Evolutionary conservation across 148 eudicot genomes (phyloP), one percentile per base, ranked within the genome.

Genomic region (Polygonum aviculare): DNA sequence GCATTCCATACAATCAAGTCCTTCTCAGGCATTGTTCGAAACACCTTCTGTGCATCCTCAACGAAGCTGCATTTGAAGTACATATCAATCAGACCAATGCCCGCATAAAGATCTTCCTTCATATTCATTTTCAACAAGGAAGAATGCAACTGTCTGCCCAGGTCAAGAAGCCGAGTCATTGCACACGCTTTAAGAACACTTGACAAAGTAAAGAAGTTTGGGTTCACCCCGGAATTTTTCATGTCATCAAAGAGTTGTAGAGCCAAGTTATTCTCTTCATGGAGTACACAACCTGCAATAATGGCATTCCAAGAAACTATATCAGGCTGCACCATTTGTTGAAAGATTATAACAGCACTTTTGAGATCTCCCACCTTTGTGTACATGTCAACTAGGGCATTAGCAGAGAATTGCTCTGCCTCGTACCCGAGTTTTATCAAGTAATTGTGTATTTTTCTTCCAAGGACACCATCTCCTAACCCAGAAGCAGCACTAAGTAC

Each of bases 101-200:
- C 78, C 5, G 83, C 78, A 81, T 85, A 90, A 1, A 80, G 70
- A 81, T 92, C 97, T 41, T 80, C 77, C 72, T 82, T 75, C 48
- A 60, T 74, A 51, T 87, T 90, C 82, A 80, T 88, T 77, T 91
- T 89, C 70, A 87, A 75, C 81, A 91, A 79, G 51, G 77, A 76
- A 7, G 92, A 83, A 73, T 93, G 98, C 44, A 93, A 81, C 79
- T 91, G 90, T 80, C 74, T 79, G 35, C 98, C 98, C 77, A 84
- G 76, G 59, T 78, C 82, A 75, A 81, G 82, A 72, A 78, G 73
- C 78, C 77, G 78, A 51, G 87, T 70, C 44, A 88, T 91, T 74
- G 98, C 90, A 81, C 93, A 89, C 12, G 90, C 90, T 86, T 93
- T 93, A 63, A 93, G 90, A 49, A 86, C 86, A 75, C 95, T 90